phyloP scores from a whole-genome alignment of 1,284 basidiomycete genomes.

The Cryptococcus sp. region DNA sequence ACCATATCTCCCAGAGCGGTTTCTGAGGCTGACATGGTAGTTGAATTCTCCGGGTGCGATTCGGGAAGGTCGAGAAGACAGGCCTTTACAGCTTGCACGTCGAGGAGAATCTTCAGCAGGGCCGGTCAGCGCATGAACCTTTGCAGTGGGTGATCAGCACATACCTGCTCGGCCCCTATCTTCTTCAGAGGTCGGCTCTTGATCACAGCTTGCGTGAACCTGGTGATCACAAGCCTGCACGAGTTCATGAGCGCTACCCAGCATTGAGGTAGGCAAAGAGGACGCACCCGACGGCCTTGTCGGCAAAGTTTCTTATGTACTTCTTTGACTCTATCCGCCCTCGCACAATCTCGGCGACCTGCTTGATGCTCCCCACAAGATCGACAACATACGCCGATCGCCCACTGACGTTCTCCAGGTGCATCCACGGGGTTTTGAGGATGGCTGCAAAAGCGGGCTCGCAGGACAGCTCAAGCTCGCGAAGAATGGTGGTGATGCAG shows the following conservation, averaged over 20 bases:
- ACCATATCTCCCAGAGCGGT: neutral
- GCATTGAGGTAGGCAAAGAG: constrained; percentile 7
- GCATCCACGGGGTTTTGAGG: constrained; percentile 70
- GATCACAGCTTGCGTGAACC: constrained; percentile 82
- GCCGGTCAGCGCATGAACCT: neutral
- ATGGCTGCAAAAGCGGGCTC: constrained; percentile 73
- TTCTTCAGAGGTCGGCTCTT: constrained; percentile 82
- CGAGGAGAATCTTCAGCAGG: constrained; percentile 69
- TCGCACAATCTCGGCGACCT: constrained; percentile 47
- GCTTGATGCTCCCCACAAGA: constrained; percentile 85
- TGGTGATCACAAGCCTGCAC: constrained; percentile 69
- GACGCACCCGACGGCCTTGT: constrained; percentile 78
- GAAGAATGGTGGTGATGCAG: constrained; percentile 70
- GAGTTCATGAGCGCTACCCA: constrained; percentile 8
- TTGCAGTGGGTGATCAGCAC: constrained; percentile 4
- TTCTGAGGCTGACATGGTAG: constrained; percentile 26
- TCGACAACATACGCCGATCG: constrained; percentile 77
- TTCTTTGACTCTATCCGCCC: constrained; percentile 80
- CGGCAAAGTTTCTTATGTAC: constrained; percentile 83
- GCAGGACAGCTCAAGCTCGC: constrained; percentile 74
- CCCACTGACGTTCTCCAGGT: constrained; percentile 74
- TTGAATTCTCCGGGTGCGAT: constrained; percentile 39
- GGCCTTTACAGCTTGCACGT: constrained; percentile 81
- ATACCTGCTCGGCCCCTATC: constrained; percentile 87
- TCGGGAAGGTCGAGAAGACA: constrained; percentile 74